phyloP scores from a whole-genome alignment of 2,329 filamentous ascomycete genomes.

The Escovopsis sp. region DNA sequence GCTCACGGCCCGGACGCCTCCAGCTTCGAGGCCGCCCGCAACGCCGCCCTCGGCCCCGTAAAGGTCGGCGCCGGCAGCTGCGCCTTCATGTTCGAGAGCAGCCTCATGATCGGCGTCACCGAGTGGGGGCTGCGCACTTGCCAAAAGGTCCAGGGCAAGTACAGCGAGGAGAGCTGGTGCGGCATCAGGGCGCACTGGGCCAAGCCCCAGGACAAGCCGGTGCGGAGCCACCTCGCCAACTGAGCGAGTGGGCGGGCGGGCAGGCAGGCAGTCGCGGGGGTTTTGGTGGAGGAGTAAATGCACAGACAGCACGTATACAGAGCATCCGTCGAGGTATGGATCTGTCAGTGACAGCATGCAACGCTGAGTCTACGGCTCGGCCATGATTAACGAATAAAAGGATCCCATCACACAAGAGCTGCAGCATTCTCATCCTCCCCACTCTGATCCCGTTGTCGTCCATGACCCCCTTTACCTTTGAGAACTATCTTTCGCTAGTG shows the following conservation, averaged over 20 bases:
- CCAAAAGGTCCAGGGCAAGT: slow-evolving; percentile 38
- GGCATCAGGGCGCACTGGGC: slow-evolving; percentile 49
- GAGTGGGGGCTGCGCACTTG: slow-evolving; percentile 53
- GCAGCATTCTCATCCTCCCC: too few relatives aligned
- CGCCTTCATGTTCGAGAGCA: slow-evolving; percentile 58
- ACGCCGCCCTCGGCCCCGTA: slow-evolving; percentile 36
- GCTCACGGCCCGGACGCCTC: slow-evolving; percentile 48
- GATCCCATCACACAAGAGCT: too few relatives aligned
- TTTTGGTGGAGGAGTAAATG: too few relatives aligned
- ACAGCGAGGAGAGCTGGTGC: slow-evolving; percentile 72
- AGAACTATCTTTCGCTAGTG: too few relatives aligned
- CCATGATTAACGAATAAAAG: too few relatives aligned
- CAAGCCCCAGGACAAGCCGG: slow-evolving; percentile 21
- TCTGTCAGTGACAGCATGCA: too few relatives aligned
- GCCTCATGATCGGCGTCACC: slow-evolving; percentile 55
- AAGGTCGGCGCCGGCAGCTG: slow-evolving; percentile 48
- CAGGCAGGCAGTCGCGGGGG: too few relatives aligned
- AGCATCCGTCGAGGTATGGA: too few relatives aligned
- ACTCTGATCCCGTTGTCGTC: too few relatives aligned
- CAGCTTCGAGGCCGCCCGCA: slow-evolving; percentile 40
- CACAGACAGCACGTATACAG: too few relatives aligned
- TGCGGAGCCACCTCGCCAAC: slow-evolving; percentile 11
- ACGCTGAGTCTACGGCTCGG: too few relatives aligned
- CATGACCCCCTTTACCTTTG: too few relatives aligned
- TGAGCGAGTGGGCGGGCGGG: not conserved